phyloP scores from a whole-genome alignment of 805 yeast genomes.

The Ogataea methanolica region DNA sequence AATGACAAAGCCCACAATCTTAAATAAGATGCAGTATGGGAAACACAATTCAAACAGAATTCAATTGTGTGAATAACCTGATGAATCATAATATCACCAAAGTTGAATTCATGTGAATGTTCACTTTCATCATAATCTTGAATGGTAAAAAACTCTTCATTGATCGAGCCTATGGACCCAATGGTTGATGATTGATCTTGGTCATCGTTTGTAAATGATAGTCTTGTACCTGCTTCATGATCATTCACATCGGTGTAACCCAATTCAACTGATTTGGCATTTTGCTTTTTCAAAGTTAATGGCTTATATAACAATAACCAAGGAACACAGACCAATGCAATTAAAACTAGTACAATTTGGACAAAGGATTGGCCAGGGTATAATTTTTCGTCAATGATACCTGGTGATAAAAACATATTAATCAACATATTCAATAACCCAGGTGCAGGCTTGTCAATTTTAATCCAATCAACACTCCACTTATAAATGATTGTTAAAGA shows the following conservation, averaged over 20 bases:
- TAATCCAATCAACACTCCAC: constrained; percentile 71
- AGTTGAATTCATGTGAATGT: constrained; percentile 39
- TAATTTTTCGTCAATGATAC: constrained; percentile 58
- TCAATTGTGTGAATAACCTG: constrained; percentile 80
- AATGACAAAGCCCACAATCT: constrained; percentile 76
- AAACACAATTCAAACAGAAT: constrained; percentile 73
- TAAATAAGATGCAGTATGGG: constrained; percentile 75
- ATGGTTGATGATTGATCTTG: constrained; percentile 18
- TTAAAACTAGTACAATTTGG: constrained; percentile 50
- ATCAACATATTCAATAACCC: constrained; percentile 71
- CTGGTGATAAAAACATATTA: constrained; percentile 72
- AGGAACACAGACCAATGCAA: constrained; percentile 71
- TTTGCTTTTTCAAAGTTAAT: constrained; percentile 36
- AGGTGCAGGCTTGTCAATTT: constrained; percentile 60
- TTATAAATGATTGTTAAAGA: constrained; percentile 64
- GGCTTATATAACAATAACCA: constrained; percentile 68
- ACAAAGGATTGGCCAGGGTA: constrained; percentile 62
- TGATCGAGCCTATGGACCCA: constrained; percentile 20
- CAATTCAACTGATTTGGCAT: constrained; percentile 45
- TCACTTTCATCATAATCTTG: constrained; percentile 28
- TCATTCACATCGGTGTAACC: constrained; percentile 47
- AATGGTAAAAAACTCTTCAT: constrained; percentile 23
- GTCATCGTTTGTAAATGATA: background rate
- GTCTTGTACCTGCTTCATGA: constrained; percentile 14
- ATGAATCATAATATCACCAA: constrained; percentile 71